These are phyloP conservation scores for Ganoderma resinaceum DNA, from an alignment of 1,284 basidiomycete species.

Conservation along the genomic window DNA sequence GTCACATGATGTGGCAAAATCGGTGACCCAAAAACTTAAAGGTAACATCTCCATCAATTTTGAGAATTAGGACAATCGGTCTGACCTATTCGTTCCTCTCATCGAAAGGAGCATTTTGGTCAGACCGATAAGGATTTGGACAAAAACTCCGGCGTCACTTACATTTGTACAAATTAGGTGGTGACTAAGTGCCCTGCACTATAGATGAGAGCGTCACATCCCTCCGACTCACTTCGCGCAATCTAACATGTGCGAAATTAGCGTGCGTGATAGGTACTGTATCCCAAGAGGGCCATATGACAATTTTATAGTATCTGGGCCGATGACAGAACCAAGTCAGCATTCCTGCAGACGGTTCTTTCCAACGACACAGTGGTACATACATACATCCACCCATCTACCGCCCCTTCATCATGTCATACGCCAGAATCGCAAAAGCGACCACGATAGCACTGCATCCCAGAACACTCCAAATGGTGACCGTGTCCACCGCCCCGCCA, in stretches of 20 bases:
- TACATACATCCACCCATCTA: constrained; percentile 19
- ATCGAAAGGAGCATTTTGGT: no score
- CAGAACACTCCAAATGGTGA: constrained; percentile 69
- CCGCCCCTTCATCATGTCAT: constrained; percentile 60
- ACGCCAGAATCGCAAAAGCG: constrained; percentile 77
- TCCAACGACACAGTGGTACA: not conserved
- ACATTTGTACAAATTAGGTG: no score
- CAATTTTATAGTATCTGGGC: not conserved
- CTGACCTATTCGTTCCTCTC: no score
- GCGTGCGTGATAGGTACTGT: not conserved
- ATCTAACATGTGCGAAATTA: not conserved
- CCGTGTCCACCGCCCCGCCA: constrained; percentile 57
- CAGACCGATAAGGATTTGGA: no score
- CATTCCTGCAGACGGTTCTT: not conserved
- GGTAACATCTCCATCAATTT: no score
- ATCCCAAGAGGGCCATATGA: not conserved
- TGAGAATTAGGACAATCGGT: no score
- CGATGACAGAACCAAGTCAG: not conserved
- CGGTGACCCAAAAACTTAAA: no score
- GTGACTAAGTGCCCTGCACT: no score
- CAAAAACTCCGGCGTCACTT: no score
- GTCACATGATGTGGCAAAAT: no score
- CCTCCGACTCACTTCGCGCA: not conserved
- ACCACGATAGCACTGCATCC: constrained; percentile 75
- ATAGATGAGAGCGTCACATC: not conserved